phyloP scores from a whole-genome alignment of 306 rosid genomes.

The Pterocarpus macrocarpus region DNA sequence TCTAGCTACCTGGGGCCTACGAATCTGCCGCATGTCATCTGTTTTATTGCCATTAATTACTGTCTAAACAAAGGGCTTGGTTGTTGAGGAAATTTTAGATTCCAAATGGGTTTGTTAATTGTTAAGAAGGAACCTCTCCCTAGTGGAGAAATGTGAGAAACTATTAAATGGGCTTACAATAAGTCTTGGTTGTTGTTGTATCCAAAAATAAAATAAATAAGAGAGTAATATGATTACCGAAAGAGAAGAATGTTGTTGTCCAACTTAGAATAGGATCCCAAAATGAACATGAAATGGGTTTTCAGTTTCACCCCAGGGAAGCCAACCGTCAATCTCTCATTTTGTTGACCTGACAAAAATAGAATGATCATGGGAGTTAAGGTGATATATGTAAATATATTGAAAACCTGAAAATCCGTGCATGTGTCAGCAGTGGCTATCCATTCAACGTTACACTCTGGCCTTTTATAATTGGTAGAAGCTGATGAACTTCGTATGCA shows the following conservation, averaged over 20 bases:
- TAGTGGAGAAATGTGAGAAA: neutral
- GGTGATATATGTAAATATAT: slow-evolving; percentile 23
- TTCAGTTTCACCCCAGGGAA: neutral
- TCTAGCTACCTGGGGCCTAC: too few species aligned
- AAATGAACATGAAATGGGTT: slow-evolving; percentile 25
- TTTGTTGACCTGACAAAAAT: slow-evolving; percentile 26
- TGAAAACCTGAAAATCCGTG: slow-evolving; percentile 9
- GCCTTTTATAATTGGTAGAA: slow-evolving; percentile 28
- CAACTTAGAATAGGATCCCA: slow-evolving; percentile 23
- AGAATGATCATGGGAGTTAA: slow-evolving; percentile 23
- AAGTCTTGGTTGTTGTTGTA: neutral
- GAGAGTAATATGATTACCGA: neutral
- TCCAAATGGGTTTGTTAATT: neutral
- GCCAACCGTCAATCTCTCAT: slow-evolving; percentile 20
- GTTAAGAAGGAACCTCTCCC: slow-evolving; percentile 5
- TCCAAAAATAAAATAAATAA: neutral
- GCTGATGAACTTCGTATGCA: slow-evolving; percentile 36
- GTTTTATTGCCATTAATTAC: neutral
- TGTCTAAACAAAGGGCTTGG: neutral
- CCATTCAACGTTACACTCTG: slow-evolving; percentile 20
- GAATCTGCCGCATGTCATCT: too few species aligned
- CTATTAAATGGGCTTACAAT: neutral
- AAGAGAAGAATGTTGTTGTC: slow-evolving; percentile 20
- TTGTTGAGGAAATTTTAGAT: slow-evolving; percentile 15
- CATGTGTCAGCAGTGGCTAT: slow-evolving; percentile 32